Base-by-base conservation (phyloP, 352 stramenopile genomes). In the Globisporangium carolinianum region DNA sequence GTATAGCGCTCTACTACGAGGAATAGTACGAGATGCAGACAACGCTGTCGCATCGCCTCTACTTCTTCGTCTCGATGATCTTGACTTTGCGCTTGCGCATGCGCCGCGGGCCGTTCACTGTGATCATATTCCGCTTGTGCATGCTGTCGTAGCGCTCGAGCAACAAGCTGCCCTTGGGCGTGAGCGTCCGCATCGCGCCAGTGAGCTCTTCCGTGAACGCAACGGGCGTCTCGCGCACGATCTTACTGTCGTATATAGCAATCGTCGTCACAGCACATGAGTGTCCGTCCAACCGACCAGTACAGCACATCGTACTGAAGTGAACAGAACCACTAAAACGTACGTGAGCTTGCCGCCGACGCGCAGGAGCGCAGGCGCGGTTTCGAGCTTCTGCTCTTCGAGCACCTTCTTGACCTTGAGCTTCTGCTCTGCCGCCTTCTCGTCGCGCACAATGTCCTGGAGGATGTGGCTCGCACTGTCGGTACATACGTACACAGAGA, bases 81-180 rank as follows among this genome's bases (percentile, higher is more conserved):
- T 77, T 83, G 57, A 89, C 67, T 71, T 91, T 91, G 59, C 69
- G 66, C 68, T 91, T 91, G 65, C 68, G 67, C 35, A 76, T 83
- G 61, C 75, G 71, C 51, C 69, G 73, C n/a, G 76, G 74, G 39
- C 76, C 66, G 41, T 83, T 86, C 57, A 89, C 75, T 48, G 89
- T 68, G 57, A 94, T 87, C 78, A 87, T 72, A 67, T 93, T 94
- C 58, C 85, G 83, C 72, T 91, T 90, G 78, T 91, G 85, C 52
- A 94, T 62, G 72, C 78, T 91, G 66, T 94, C 85, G 63, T 87
- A 93, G 38, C 85, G 82, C 57, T 94, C 85, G 48, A 91, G 66
- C 17, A 94, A 66, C 45, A 82, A 77, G 57, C 87, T 75, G 53
- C 83, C 82, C 73, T 92, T 94, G 12, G 82, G 85, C 59, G 87